These are phyloP conservation scores for Pinus taeda DNA, from an alignment of 75 land plant genomes.

Conservation along the genomic window DNA sequence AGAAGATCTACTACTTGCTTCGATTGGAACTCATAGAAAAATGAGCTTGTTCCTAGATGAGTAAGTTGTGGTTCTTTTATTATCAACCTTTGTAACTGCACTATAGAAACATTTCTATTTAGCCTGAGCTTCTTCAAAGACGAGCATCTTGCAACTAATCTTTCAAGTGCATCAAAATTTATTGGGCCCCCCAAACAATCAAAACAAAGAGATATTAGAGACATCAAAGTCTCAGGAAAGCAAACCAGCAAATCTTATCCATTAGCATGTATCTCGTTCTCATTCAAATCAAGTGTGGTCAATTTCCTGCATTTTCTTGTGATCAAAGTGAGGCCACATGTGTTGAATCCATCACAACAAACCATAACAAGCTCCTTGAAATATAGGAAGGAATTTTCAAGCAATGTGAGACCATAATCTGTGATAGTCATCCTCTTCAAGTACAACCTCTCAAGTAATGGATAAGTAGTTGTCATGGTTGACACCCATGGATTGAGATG, in stretches of 20 bases:
- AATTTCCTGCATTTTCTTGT: conserved; percentile 66
- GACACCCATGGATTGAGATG: conserved; percentile 63
- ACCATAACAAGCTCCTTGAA: conserved; percentile 55
- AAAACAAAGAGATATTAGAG: conserved; percentile 70
- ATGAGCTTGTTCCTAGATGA: conserved; percentile 76
- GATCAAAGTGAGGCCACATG: conserved; percentile 61
- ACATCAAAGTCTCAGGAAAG: conserved; percentile 71
- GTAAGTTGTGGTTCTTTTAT: conserved; percentile 60
- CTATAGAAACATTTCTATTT: conserved; percentile 56
- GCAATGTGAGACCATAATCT: conserved; percentile 44
- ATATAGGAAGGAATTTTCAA: conserved; percentile 46
- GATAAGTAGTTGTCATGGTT: conserved; percentile 46
- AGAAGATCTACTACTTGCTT: conserved; percentile 28
- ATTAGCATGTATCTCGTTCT: conserved; percentile 54
- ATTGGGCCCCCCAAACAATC: conserved; percentile 55
- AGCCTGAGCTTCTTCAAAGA: conserved; percentile 64
- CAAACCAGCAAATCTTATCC: conserved; percentile 65
- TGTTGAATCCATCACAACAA: conserved; percentile 89
- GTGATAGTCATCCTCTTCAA: conserved; percentile 79
- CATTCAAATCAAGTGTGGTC: conserved; percentile 73
- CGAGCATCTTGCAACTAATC: conserved; percentile 70
- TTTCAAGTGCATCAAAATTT: conserved; percentile 55
- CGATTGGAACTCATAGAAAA: conserved; percentile 4
- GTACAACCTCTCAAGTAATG: conserved; percentile 55
- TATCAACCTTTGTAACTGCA: conserved; percentile 49